Base-by-base conservation (phyloP, 78 protist genomes). In the Dictyostelium firmibasis region DNA sequence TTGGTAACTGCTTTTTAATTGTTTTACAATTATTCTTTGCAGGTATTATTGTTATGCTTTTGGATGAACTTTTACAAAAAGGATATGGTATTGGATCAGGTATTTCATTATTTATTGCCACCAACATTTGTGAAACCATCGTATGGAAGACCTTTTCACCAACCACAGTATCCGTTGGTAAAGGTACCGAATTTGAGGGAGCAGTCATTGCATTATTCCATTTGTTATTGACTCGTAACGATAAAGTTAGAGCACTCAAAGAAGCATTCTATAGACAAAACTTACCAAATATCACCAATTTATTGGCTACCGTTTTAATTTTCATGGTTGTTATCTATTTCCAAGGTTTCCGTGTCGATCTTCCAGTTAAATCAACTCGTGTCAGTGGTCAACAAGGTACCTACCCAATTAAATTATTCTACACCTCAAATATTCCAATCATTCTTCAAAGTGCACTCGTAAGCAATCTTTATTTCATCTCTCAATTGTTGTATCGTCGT, bases 351-450 rank as follows among this genome's bases (percentile, higher is more conserved):
- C 82, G 97, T 27, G 99, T 99, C 70, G 99, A 99, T 74, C 74
- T 99, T 64, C 98, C 97, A 84, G 92, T 99, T 89, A 87, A 95
- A 95, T 91, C 83, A 13, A 38, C 92, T 35, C 91, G 97, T 77
- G 29, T 84, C 14, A 38, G 93, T 35, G 97, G 97, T 13, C 95
- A 89, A 76, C 83, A 81, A 69, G 99, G 97, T 29, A 38, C 96
- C 5, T 99, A 99, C 98, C 99, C 99, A 76, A 99, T 99, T 97
- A 99, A 99, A 96, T 98, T 99, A 79, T 99, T 99, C 98, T 99
- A 99, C 99, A 99, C 99, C 25, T 97, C 99, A 76, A 99, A 99
- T 98, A 99, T 99, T 91, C 99, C 99, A 79, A 98, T 99, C 97
- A 99, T 99, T 95, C 98, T 99, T 64, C 99, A 99, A 96, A 86